Evolutionary conservation across 805 yeast species (phyloP).

Genomic region (Wickerhamia fluorescens): DNA sequence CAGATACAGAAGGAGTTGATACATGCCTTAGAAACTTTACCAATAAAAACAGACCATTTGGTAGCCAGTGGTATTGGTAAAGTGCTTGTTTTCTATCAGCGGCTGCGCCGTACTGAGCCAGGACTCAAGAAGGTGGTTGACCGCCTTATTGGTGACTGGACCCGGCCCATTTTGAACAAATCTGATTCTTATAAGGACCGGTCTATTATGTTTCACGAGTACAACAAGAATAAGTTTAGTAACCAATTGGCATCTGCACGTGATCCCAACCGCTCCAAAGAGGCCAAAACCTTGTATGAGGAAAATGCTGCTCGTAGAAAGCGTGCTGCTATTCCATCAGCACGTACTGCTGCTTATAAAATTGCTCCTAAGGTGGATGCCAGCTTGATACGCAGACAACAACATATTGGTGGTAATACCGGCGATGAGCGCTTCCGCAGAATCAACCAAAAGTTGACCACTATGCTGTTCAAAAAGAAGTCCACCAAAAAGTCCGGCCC

Average conservation of each 20-base stretch:
- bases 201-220: constrained; percentile 59
- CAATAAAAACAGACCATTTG: constrained; percentile 91
- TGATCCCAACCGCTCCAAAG: constrained; percentile 22
- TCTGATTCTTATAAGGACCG: constrained; percentile 91
- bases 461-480: constrained; percentile 43
- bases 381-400: constrained; percentile 37
- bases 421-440: constrained; percentile 78
- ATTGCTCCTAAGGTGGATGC: constrained; percentile 79
- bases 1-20: constrained; percentile 89
- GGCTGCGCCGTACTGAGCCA: constrained; percentile 84
- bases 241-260: constrained; percentile 33
- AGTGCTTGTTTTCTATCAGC: constrained; percentile 86
- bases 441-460: constrained; percentile 52
- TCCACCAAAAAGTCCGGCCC: constrained; percentile 60
- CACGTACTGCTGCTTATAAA: constrained; percentile 80
- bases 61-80: constrained; percentile 94
- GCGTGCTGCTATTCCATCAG: constrained; percentile 94
- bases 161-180: constrained; percentile 94
- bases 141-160: constrained; percentile 92
- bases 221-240: constrained; percentile 51
- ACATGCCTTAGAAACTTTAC: constrained; percentile 64
- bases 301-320: constrained; percentile 86
- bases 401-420: constrained; percentile 39
- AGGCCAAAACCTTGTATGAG: constrained; percentile 64
- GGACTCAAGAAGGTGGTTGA: constrained; percentile 83